Percentiles rank a stretch among this genome's conserved stretches.
phyloP scores from a whole-genome alignment of 305 asterid species.

The Coffea humblotiana region DNA sequence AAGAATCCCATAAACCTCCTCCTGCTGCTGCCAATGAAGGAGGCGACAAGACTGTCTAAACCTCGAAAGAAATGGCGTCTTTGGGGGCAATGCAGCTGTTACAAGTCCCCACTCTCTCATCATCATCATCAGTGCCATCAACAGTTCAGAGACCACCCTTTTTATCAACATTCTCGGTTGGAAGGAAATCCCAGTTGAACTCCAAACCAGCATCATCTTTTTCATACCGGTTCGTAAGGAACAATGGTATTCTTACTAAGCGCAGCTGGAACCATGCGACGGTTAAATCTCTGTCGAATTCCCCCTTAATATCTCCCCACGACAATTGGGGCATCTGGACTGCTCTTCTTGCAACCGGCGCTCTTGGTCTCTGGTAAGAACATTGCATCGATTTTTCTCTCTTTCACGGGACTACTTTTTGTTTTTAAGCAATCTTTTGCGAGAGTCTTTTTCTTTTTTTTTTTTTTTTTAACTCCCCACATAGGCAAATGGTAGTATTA shows the following conservation, averaged over 20 bases:
- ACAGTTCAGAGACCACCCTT: background rate
- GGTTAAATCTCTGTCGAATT: constrained; percentile 41
- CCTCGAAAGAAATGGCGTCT: background rate
- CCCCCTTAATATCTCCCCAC: constrained; percentile 63
- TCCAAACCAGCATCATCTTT: constrained; percentile 11
- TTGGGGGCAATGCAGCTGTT: background rate
- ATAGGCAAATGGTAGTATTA: too few species aligned
- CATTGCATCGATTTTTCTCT: background rate
- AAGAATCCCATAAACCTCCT: background rate
- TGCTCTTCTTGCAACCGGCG: constrained; percentile 70
- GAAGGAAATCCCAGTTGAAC: constrained; percentile 20
- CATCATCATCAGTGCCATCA: too few species aligned
- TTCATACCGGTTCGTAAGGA: constrained; percentile 8
- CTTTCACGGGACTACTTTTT: too few species aligned
- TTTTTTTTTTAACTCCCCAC: background rate
- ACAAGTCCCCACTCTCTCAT: too few species aligned
- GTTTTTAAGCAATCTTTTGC: background rate
- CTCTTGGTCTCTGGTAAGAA: constrained; percentile 82
- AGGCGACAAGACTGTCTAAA: background rate
- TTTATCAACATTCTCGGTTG: constrained; percentile 7
- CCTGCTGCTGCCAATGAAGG: background rate
- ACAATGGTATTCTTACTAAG: background rate
- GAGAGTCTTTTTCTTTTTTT: background rate
- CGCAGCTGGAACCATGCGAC: background rate
- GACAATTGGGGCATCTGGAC: constrained; percentile 91